Conservation (phyloP, 352 stramenopile genomes). For the Phytophthora podocarpi region DNA sequence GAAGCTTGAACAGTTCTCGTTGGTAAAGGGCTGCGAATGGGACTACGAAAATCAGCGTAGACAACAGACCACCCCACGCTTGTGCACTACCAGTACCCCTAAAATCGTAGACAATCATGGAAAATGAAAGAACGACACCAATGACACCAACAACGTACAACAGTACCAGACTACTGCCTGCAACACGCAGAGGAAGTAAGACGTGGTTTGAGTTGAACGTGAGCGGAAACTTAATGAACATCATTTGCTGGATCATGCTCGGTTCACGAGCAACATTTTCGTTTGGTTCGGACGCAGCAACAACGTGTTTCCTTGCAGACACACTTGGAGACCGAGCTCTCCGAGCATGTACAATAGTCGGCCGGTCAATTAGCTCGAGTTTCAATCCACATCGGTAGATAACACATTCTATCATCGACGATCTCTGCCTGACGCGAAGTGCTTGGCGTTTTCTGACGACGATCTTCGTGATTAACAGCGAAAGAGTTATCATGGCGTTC, state of each 20-base stretch:
- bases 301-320: neutral
- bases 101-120: neutral
- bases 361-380: constrained; percentile 11
- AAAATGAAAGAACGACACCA: constrained; percentile 15
- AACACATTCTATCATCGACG: constrained; percentile 22
- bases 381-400: constrained; percentile 22
- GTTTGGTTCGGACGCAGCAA: neutral
- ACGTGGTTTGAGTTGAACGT: constrained; percentile 18
- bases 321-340: neutral
- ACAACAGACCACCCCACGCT: no score
- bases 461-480: constrained; percentile 27
- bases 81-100: neutral
- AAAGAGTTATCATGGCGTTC: constrained; percentile 33
- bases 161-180: neutral
- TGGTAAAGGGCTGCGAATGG: no score
- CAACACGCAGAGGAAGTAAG: constrained; percentile 1
- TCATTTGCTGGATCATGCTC: constrained; percentile 24
- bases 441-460: constrained; percentile 22
- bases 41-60: no score
- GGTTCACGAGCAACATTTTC: neutral
- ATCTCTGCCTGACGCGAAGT: neutral
- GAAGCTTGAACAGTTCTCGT: no score
- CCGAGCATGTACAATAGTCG: neutral
- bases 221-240: constrained; percentile 15
- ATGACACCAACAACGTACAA: constrained; percentile 8